Base-by-base conservation (phyloP, 441 rosid genomes). In the Melastoma candidum region DNA sequence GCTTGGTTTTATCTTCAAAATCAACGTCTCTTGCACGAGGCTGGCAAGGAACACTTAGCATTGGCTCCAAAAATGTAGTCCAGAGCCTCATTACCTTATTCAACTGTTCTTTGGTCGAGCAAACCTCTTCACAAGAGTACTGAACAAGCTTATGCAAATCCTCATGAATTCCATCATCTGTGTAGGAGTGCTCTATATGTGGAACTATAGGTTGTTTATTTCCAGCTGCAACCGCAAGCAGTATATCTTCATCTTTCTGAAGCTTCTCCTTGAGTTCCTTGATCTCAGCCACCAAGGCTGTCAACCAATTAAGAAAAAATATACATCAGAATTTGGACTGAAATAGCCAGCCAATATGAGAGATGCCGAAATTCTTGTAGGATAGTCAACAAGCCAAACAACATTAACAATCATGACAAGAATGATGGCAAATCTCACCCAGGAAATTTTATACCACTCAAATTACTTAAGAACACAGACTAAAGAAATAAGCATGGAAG, bases 41-140 rank as follows among this genome's bases (percentile, higher is more conserved):
- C 47, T 95, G 85, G 27, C 22, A 17, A 25, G 46, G 52, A 27
- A 13, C 86, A 54, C 95, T 92, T 44, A 90, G 70, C 67, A 83
- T 53, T 50, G 94, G 97, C 64, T 90, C 99, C 77, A 94, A 64
- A 71, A 94, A 85, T 26, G 84, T 82, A 58, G 86, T 90, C 97
- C 99, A 94, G 48, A 94, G 72, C 70, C 81, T 90, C 86, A 90
- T 80, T 52, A 81, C 85, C 72, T 87, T 85, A 64, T 87, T 95
- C 63, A 85, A 61, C 74, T 85, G 95, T 54, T 95, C 99, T 11
- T 29, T 29, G 36, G 83, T 70, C 54, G 99, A 67, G 72, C 97
- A 90, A 75, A 90, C 85, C 76, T 95, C 97, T 65, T 83, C 92
- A 60, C 94, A 95, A 1, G 97, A 90, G 75, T 80, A 90, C 72